Evolutionary conservation across 225 moss, liverwort and hornwort genomes (phyloP).

Genomic region (Lunularia cruciata): DNA sequence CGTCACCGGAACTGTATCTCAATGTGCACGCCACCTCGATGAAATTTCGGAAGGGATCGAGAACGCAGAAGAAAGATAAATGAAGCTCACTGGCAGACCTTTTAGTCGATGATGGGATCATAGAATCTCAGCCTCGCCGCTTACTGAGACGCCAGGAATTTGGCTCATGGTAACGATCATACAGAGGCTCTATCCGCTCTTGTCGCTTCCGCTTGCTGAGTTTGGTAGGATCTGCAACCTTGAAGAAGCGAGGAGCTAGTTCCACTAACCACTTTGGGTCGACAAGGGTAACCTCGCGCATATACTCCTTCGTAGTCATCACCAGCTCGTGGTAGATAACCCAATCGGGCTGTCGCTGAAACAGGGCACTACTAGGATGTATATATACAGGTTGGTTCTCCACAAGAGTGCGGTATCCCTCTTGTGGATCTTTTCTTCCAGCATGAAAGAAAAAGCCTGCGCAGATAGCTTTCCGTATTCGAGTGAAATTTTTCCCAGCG

Average conservation of each 20-base stretch:
- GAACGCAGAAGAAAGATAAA: neutral
- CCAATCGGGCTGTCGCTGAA: constrained; percentile 98
- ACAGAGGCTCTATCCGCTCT: constrained; percentile 93
- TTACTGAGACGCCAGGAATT: constrained; percentile 99
- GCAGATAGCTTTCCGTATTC: constrained; percentile 94
- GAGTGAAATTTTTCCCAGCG: constrained; percentile 92
- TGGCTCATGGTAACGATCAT: constrained; percentile 95
- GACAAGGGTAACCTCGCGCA: constrained; percentile 95
- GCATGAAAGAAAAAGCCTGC: constrained; percentile 99
- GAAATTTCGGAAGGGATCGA: too few relatives aligned
- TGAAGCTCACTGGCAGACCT: neutral
- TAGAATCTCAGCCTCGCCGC: constrained; percentile 63
- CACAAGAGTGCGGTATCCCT: constrained; percentile 89
- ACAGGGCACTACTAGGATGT: constrained; percentile 94
- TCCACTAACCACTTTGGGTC: constrained; percentile 99
- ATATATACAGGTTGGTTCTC: constrained; percentile 98
- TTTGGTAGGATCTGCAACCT: constrained; percentile 95
- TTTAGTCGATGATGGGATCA: neutral
- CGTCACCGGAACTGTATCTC: too few relatives aligned
- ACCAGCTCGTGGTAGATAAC: constrained; percentile 98
- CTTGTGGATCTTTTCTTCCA: constrained; percentile 96
- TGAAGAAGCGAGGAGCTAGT: constrained; percentile 93
- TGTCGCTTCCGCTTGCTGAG: constrained; percentile 98
- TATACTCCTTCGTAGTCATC: constrained; percentile 98
- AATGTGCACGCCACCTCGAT: too few relatives aligned